Conservation (phyloP, 2,329 filamentous ascomycete species). For the Periconia sp. region DNA sequence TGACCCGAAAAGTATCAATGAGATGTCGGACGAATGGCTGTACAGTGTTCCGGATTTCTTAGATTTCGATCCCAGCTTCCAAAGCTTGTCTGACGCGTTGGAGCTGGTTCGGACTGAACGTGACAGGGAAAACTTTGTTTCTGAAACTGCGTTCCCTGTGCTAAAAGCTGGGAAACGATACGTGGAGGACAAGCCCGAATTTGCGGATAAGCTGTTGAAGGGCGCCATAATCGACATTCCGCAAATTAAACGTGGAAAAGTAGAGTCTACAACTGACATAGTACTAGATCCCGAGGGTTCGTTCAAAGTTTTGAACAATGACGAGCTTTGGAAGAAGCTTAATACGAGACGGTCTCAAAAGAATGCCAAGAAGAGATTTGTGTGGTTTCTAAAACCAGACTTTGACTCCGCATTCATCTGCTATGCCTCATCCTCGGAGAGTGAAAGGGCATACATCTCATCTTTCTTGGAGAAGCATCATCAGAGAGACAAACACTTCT, state of each 20-base stretch:
- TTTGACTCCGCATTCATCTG: background rate
- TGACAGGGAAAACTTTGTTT: too few species aligned
- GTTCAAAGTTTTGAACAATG: too few species aligned
- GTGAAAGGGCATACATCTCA: constrained; percentile 9
- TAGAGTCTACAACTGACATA: too few species aligned
- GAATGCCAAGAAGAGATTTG: background rate
- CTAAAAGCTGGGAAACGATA: too few species aligned
- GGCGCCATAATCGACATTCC: too few species aligned
- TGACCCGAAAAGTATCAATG: background rate
- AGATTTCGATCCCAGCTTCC: background rate
- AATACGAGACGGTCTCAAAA: background rate
- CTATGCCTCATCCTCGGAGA: background rate
- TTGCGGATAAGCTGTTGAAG: too few species aligned
- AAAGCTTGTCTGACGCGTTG: too few species aligned
- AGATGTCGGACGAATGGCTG: background rate
- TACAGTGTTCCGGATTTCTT: background rate
- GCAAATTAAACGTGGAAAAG: too few species aligned
- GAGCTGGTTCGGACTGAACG: too few species aligned
- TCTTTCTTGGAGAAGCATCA: constrained; percentile 24
- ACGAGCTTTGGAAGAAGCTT: background rate
- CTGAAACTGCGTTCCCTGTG: too few species aligned
- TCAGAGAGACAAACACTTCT: constrained; percentile 16
- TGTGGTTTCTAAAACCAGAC: background rate
- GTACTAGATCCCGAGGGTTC: too few species aligned
- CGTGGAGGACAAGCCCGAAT: too few species aligned